A percentile compares a stretch with the other conserved stretches of the same genome.
Conservation (phyloP, 2,329 filamentous ascomycete genomes). For the Trichoderma endophyticum region DNA sequence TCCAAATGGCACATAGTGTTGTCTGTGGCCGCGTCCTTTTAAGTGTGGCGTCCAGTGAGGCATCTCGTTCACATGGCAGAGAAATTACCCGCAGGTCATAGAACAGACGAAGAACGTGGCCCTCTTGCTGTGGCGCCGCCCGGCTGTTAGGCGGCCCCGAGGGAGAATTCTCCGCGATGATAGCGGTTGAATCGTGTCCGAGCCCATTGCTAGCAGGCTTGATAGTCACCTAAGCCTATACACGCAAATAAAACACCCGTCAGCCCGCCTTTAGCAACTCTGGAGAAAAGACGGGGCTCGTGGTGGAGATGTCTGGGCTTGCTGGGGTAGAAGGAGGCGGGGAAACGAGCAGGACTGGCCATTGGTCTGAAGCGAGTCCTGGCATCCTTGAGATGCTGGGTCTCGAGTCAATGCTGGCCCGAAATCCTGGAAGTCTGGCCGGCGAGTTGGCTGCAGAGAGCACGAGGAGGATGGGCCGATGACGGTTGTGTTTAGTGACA, state of each 20-base stretch:
- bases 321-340: constrained; percentile 15
- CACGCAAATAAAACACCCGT: not conserved
- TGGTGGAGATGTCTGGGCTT: constrained; percentile 9
- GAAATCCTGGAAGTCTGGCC: constrained; percentile 14
- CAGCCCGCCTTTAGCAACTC: constrained; percentile 6
- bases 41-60: not conserved
- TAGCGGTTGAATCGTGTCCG: not conserved
- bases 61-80: not conserved
- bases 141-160: not conserved
- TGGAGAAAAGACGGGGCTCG: constrained; percentile 16
- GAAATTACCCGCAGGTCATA: not conserved
- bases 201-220: not conserved
- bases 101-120: not conserved
- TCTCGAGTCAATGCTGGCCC: constrained; percentile 16
- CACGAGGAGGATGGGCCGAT: constrained; percentile 7
- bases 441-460: not conserved
- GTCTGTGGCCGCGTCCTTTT: not conserved
- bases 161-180: constrained; percentile 1
- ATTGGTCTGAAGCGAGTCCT: constrained; percentile 14
- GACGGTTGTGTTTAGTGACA: not conserved
- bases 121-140: not conserved
- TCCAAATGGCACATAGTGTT: not conserved
- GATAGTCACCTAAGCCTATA: not conserved
- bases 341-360: not conserved
- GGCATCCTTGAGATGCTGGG: constrained; percentile 5